A percentile compares a stretch with the other conserved stretches of the same genome.
These are phyloP conservation scores for Protoeuglena noctilucae DNA, from an alignment of 139 green algal genomes.

Conservation along the genomic window DNA sequence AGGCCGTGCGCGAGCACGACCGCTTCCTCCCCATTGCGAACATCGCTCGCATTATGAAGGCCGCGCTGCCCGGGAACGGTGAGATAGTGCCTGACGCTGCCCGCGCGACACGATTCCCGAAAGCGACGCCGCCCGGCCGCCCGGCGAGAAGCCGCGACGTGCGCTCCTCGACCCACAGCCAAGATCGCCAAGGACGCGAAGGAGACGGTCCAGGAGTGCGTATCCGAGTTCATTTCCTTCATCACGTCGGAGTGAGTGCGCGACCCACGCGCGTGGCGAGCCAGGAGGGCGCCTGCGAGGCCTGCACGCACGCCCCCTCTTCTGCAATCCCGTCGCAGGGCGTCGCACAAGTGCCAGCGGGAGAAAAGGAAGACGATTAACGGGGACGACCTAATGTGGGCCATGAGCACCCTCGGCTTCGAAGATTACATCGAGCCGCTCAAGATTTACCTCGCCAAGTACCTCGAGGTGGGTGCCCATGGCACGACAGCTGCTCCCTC, in stretches of 20 bases:
- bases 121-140: too few relatives aligned
- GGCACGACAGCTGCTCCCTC: too few relatives aligned
- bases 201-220: conserved; percentile 96
- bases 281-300: not conserved
- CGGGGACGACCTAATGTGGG: conserved; percentile 95
- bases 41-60: conserved; percentile 99
- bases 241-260: conserved; percentile 90
- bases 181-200: conserved; percentile 99
- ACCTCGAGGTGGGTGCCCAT: conserved; percentile 58
- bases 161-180: too few relatives aligned
- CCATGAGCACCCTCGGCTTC: conserved; percentile 92
- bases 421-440: conserved; percentile 93
- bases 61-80: conserved; percentile 61
- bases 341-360: conserved; percentile 92
- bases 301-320: not conserved
- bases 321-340: conserved; percentile 37
- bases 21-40: conserved; percentile 95
- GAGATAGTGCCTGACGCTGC: too few relatives aligned
- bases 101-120: too few relatives aligned
- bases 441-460: conserved; percentile 90
- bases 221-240: conserved; percentile 98
- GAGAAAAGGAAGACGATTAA: conserved; percentile 99
- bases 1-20: conserved; percentile 64
- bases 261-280: not conserved
- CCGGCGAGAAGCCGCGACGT: too few relatives aligned